Base-by-base conservation (phyloP, 306 rosid species). In the Lablab purpureus region DNA sequence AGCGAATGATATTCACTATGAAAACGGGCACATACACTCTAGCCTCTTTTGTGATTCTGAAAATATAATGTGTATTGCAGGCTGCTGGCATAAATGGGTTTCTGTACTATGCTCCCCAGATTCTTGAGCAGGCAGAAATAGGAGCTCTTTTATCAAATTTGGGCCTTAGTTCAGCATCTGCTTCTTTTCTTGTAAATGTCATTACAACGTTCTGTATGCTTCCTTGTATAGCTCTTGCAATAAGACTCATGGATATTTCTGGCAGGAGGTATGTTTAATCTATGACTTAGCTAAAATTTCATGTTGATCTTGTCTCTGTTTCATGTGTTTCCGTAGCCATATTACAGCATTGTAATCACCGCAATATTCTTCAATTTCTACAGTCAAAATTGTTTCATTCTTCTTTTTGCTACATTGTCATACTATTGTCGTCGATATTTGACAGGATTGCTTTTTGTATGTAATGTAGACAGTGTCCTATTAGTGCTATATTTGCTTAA, bases 61-160 rank as follows among this genome's bases (percentile, higher is more conserved):
- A 59, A 62, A 27, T 54, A 1, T 36, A 14, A 76, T 40, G 30
- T 21, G 68, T 74, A n/a, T 72, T 76, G 80, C 88, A 91, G 96
- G 75, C 85, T 83, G 81, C 89, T 47, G 95, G 97, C 74, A 90
- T 90, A 85, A 90, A 90, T 80, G 92, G 95, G 32, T 82, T 92
- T 85, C 90, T 92, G 9, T 88, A 81, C 84, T 90, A 88, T 73
- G 80, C 93, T 45, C 93, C 97, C 58, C 95, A 92, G 64, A 85
- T 92, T 83, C 90, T 88, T 40, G 84, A 90, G 80, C 63, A 89
- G 73, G 91, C 92, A 28, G 88, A 90, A 9, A 86, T 90, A 13
- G 83, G 88, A 0, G 75, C 79, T 68, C 90, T 90, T 72, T 30
- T 92, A 30, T 83, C 95, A 49, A 86, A 80, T 58, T 45, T 89